Evolutionary conservation across 2,329 filamentous ascomycete species (phyloP).

Genomic region (Aureobasidium sp.): DNA sequence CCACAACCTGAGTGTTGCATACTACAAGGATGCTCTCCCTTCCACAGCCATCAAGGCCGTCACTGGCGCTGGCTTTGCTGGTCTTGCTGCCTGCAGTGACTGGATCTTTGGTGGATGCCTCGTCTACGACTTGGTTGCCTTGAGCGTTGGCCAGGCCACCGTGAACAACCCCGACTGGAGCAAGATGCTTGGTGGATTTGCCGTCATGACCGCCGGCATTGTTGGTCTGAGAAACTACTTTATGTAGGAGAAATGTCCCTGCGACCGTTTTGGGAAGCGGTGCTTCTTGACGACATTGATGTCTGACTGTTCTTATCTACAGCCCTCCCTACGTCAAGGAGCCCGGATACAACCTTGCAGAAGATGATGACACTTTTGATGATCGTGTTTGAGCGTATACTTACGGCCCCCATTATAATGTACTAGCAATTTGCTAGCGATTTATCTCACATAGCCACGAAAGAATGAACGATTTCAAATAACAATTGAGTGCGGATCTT

Average conservation of each 20-base stretch:
- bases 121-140: conserved; percentile 49
- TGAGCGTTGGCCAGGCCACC: conserved; percentile 48
- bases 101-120: conserved; percentile 54
- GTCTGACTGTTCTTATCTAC: background rate
- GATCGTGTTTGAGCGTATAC: conserved; percentile 9
- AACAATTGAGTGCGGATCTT: background rate
- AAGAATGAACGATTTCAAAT: background rate
- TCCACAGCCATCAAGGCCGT: conserved; percentile 40
- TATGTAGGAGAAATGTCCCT: conserved; percentile 33
- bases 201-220: conserved; percentile 44
- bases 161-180: conserved; percentile 41
- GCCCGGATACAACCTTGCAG: conserved; percentile 19
- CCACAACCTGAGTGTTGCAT: conserved; percentile 51
- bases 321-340: conserved; percentile 25
- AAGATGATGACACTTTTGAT: conserved; percentile 21
- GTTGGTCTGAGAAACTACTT: conserved; percentile 44
- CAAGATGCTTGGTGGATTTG: conserved; percentile 42
- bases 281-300: background rate
- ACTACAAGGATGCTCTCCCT: conserved; percentile 42
- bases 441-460: background rate
- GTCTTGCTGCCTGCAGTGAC: conserved; percentile 42
- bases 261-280: background rate
- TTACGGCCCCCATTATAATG: background rate
- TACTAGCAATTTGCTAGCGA: background rate
- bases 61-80: conserved; percentile 48